phyloP scores from a whole-genome alignment of 2,329 filamentous ascomycete genomes.

The Phialophora tarda region DNA sequence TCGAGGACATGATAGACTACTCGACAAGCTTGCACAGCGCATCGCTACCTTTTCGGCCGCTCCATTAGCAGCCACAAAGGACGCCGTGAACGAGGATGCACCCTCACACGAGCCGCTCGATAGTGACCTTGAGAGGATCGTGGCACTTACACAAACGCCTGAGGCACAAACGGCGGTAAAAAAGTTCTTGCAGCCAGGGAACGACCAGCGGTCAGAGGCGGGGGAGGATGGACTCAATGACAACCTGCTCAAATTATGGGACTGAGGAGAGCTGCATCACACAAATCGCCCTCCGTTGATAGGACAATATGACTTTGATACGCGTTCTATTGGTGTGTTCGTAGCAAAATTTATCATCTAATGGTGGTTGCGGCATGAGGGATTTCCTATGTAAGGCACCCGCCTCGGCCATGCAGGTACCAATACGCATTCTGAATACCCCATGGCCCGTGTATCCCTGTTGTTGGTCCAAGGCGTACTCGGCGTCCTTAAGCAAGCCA shows the following conservation, averaged over 20 bases:
- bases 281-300: neutral
- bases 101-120: constrained; percentile 9
- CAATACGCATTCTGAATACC: neutral
- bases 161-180: constrained; percentile 14
- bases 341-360: neutral
- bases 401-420: constrained; percentile 10
- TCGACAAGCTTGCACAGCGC: constrained; percentile 17
- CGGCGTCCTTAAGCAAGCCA: neutral
- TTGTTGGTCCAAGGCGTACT: neutral
- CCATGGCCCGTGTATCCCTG: neutral
- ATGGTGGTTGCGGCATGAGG: neutral
- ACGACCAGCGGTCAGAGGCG: constrained; percentile 11
- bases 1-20: constrained; percentile 11
- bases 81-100: constrained; percentile 15
- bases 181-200: constrained; percentile 14
- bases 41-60: constrained; percentile 13
- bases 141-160: constrained; percentile 2
- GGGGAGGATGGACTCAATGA: constrained; percentile 21
- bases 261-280: neutral
- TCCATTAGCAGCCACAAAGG: constrained; percentile 16
- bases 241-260: constrained; percentile 12
- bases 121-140: constrained; percentile 13
- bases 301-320: neutral
- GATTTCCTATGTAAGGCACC: constrained; percentile 7
- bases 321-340: neutral